Percentiles rank a stretch among this genome's conserved stretches.
Evolutionary conservation across 345 rosid genomes (phyloP).

Genomic region (Eucalyptus cloeziana): DNA sequence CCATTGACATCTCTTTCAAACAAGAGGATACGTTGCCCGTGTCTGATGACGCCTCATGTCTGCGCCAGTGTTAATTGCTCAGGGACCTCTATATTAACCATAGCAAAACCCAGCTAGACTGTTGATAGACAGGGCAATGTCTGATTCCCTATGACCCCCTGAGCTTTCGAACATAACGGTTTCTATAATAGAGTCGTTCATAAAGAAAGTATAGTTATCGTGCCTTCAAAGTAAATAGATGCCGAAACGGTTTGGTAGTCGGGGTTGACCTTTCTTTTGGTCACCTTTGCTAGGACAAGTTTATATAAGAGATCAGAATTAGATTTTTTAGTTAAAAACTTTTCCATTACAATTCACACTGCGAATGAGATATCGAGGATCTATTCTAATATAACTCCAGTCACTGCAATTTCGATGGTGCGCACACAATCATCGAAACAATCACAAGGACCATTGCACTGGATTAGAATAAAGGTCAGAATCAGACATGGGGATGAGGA

Average conservation of each 20-base stretch:
- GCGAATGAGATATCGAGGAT: background rate
- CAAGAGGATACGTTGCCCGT: background rate
- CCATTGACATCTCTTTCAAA: background rate
- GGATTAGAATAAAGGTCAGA: background rate
- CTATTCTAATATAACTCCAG: background rate
- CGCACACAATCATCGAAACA: background rate
- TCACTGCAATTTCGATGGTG: background rate
- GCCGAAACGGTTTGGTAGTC: background rate
- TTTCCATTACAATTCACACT: background rate
- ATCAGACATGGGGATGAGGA: background rate
- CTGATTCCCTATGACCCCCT: background rate
- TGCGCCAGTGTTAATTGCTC: background rate
- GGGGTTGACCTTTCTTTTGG: background rate
- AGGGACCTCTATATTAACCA: background rate
- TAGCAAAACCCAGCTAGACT: background rate
- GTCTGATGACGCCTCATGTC: background rate
- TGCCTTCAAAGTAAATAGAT: background rate
- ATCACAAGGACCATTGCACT: background rate
- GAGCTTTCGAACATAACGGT: background rate
- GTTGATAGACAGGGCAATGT: background rate
- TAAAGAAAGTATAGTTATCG: background rate
- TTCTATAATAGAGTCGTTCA: background rate
- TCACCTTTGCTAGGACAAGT: background rate
- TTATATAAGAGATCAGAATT: background rate
- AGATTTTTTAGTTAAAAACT: fast-evolving